These are phyloP conservation scores for Cucumis melo DNA, from an alignment of 306 rosid genomes.

Conservation along the genomic window DNA sequence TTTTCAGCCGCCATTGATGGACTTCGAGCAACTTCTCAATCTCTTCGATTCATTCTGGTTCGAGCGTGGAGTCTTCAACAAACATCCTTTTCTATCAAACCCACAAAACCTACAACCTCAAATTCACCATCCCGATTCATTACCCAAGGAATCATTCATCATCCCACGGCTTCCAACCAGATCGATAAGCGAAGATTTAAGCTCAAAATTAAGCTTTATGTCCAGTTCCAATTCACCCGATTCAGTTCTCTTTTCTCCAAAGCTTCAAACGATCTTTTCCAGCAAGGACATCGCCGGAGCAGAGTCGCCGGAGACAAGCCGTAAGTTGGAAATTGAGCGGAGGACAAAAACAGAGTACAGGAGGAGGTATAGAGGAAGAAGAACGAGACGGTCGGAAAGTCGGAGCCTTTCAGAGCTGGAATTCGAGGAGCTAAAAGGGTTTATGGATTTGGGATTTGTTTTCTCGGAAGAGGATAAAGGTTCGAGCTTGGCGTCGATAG, in stretches of 20 bases:
- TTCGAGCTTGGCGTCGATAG: slow-evolving; percentile 59
- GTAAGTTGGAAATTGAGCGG: not conserved
- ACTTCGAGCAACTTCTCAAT: slow-evolving; percentile 34
- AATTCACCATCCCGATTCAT: not conserved
- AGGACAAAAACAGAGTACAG: not conserved
- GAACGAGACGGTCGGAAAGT: slow-evolving; percentile 21
- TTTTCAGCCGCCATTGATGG: slow-evolving; percentile 36
- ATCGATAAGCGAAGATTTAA: slow-evolving; percentile 60
- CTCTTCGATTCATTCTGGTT: slow-evolving; percentile 63
- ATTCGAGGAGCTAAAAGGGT: slow-evolving; percentile 85
- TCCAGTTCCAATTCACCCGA: slow-evolving; percentile 32
- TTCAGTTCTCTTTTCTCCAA: slow-evolving; percentile 24
- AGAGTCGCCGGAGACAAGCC: slow-evolving; percentile 9
- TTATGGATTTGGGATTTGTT: slow-evolving; percentile 87
- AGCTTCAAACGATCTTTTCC: slow-evolving; percentile 39
- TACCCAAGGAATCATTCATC: slow-evolving; percentile 13
- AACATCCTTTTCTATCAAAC: not conserved
- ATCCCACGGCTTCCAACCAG: slow-evolving; percentile 21
- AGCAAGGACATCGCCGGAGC: slow-evolving; percentile 28
- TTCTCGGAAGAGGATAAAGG: slow-evolving; percentile 66
- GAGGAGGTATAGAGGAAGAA: slow-evolving; percentile 9
- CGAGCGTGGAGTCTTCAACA: slow-evolving; percentile 25
- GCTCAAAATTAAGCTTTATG: slow-evolving; percentile 30
- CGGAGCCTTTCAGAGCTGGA: slow-evolving; percentile 86
- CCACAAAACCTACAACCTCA: slow-evolving; percentile 18